These are phyloP conservation scores for Immersiella caudata DNA, from an alignment of 495 filamentous ascomycete species.

Conservation along the genomic window DNA sequence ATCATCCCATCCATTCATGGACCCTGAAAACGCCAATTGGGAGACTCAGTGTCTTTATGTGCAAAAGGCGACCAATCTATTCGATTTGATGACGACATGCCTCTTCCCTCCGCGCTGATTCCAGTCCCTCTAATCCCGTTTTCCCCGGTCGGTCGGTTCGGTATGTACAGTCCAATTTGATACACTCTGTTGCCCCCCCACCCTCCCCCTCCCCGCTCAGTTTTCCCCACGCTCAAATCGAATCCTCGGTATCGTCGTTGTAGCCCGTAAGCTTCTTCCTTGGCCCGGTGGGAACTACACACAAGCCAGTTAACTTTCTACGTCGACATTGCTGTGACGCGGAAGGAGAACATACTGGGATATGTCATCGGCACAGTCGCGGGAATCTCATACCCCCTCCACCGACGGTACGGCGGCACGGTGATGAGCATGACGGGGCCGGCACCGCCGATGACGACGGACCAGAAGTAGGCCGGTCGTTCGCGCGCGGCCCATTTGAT, in stretches of 20 bases:
- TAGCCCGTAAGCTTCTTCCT: constrained; percentile 73
- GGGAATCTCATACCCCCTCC: constrained; percentile 70
- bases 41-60: background rate
- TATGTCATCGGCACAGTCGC: constrained; percentile 82
- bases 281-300: constrained; percentile 73
- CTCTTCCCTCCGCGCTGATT: background rate
- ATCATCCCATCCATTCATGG: background rate
- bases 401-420: constrained; percentile 69
- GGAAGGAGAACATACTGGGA: constrained; percentile 67
- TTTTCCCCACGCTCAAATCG: background rate
- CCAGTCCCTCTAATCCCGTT: background rate
- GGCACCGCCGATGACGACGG: constrained; percentile 66
- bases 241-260: constrained; percentile 60
- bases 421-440: constrained; percentile 70
- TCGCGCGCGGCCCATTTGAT: constrained; percentile 82
- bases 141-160: background rate
- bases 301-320: constrained; percentile 28
- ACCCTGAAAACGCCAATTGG: background rate
- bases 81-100: background rate
- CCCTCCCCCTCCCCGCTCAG: background rate
- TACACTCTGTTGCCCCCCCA: background rate
- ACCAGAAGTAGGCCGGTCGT: constrained; percentile 87
- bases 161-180: constrained; percentile 4
- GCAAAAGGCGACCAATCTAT: background rate
- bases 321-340: background rate